These are phyloP conservation scores for Fusarium solani-melongenae DNA, from an alignment of 2,329 filamentous ascomycete species.

Conservation along the genomic window DNA sequence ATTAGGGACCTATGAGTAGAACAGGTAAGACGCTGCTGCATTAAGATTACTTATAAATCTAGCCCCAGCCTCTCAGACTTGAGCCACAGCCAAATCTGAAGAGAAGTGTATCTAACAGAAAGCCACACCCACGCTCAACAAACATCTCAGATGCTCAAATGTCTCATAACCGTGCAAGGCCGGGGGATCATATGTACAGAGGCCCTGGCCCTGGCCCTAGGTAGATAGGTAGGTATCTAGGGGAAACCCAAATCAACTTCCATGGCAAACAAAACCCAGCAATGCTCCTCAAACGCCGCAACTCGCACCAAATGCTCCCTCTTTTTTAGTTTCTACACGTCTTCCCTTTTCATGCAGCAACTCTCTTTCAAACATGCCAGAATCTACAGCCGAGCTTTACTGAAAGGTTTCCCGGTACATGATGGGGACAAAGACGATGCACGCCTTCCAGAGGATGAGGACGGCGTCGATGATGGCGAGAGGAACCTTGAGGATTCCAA, in stretches of 20 bases:
- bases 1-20: background rate
- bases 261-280: conserved; percentile 26
- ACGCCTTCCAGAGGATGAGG: conserved; percentile 82
- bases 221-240: background rate
- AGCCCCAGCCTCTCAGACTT: background rate
- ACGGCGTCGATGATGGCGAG: conserved; percentile 73
- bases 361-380: background rate
- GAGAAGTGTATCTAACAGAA: conserved; percentile 24
- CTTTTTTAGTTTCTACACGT: background rate
- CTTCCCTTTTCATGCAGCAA: background rate
- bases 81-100: background rate
- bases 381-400: background rate
- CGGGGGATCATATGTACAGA: conserved; percentile 6
- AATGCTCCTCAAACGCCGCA: conserved; percentile 40
- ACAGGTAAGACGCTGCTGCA: conserved; percentile 17
- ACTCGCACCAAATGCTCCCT: conserved; percentile 22
- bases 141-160: conserved; percentile 33
- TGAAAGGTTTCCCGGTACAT: conserved; percentile 72
- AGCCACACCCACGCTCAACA: conserved; percentile 19
- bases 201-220: background rate
- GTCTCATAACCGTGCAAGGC: conserved; percentile 33
- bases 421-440: conserved; percentile 84
- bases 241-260: conserved; percentile 18
- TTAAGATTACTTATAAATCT: conserved; percentile 39
- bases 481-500: conserved; percentile 62